These are phyloP conservation scores for Schrenkiella parvula DNA, from an alignment of 345 rosid species.

Conservation along the genomic window DNA sequence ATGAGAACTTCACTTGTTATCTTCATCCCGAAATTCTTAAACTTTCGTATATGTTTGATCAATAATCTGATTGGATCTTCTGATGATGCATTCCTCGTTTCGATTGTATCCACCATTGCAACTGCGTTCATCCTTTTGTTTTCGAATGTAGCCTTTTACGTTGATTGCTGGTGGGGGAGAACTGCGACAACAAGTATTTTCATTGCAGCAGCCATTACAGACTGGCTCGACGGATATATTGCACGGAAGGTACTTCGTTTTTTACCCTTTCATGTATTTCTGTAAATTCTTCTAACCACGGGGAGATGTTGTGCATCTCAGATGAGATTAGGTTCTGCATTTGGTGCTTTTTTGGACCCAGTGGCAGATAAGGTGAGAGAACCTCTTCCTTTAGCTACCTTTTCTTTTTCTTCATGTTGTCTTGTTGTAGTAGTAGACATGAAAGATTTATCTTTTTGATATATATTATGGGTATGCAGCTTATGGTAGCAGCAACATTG, in stretches of 20 bases:
- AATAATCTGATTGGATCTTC: neutral
- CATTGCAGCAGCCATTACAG: conserved; percentile 91
- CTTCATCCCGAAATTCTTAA: neutral
- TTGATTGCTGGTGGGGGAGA: conserved; percentile 90
- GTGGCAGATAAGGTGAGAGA: conserved; percentile 88
- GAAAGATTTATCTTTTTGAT: neutral
- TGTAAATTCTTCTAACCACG: neutral
- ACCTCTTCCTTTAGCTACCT: neutral
- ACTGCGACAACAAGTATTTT: conserved; percentile 90
- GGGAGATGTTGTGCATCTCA: conserved; percentile 38
- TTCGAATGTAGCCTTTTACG: conserved; percentile 60
- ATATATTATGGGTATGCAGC: conserved; percentile 45
- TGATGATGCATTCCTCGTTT: neutral
- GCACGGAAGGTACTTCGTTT: conserved; percentile 67
- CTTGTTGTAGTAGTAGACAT: neutral
- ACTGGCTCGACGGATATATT: conserved; percentile 98
- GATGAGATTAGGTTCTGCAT: conserved; percentile 82
- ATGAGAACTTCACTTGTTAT: neutral
- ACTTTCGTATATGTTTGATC: neutral
- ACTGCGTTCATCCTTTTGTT: conserved; percentile 6
- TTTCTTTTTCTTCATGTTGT: neutral
- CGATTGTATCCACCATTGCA: neutral
- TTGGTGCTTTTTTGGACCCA: conserved; percentile 99
- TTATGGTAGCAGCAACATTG: conserved; percentile 97
- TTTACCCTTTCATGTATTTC: neutral